Evolutionary conservation across 228 moss, liverwort and hornwort genomes (phyloP).

Genomic region (Sphagnum magellanicum): DNA sequence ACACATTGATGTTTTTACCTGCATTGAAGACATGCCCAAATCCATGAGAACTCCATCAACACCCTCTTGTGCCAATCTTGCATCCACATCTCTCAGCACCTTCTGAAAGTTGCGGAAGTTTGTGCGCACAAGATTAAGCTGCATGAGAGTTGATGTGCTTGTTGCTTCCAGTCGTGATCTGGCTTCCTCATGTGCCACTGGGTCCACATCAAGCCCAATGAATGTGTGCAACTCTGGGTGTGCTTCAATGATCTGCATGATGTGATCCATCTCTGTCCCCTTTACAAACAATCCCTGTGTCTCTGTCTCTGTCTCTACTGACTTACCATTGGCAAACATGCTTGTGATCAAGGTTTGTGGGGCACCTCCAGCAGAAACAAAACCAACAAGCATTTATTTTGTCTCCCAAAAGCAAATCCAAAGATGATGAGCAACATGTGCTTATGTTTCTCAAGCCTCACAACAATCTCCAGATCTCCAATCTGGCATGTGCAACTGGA

Average conservation of each 20-base stretch:
- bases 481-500: too few relatives aligned
- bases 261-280: neutral
- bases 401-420: neutral
- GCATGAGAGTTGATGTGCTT: conserved; percentile 12
- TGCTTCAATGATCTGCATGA: conserved; percentile 60
- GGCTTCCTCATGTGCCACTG: conserved; percentile 74
- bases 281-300: neutral
- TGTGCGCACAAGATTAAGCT: conserved; percentile 50
- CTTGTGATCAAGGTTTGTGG: neutral
- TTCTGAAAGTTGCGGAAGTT: conserved; percentile 82
- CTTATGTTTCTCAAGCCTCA: neutral
- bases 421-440: neutral
- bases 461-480: neutral
- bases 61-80: conserved; percentile 37
- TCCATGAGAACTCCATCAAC: conserved; percentile 97
- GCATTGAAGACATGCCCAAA: conserved; percentile 99
- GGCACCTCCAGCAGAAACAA: neutral
- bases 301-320: neutral
- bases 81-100: conserved; percentile 34
- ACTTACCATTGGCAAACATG: neutral
- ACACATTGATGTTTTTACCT: conserved; percentile 29
- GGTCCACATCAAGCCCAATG: conserved; percentile 91
- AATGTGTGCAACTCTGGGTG: conserved; percentile 83
- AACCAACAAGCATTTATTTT: neutral
- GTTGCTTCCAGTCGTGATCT: conserved; percentile 39